phyloP scores from a whole-genome alignment of 257 asterid species.

The Scutellaria galericulata region DNA sequence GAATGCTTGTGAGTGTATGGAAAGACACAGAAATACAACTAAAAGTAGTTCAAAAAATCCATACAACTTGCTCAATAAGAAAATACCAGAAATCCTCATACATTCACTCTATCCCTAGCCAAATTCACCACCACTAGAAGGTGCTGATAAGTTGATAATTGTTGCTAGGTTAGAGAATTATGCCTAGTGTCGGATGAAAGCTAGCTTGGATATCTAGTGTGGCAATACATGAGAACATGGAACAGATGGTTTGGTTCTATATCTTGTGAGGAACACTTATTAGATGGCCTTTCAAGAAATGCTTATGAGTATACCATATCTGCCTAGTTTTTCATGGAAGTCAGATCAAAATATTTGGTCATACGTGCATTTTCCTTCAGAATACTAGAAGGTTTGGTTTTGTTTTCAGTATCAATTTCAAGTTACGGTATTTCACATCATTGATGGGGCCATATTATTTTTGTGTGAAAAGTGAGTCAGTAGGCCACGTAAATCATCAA shows the following conservation, averaged over 20 bases:
- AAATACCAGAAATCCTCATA: neutral
- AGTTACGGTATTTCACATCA: too few species aligned
- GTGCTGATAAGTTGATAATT: too few species aligned
- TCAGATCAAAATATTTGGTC: neutral
- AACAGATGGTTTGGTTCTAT: neutral
- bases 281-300: neutral
- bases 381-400: too few species aligned
- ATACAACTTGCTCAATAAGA: conserved; percentile 2
- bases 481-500: too few species aligned
- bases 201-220: too few species aligned
- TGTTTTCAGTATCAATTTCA: too few species aligned
- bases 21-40: conserved; percentile 9
- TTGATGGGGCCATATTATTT: too few species aligned
- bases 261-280: neutral
- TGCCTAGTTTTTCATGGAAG: neutral
- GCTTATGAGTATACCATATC: neutral
- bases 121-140: conserved; percentile 7
- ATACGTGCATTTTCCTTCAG: too few species aligned
- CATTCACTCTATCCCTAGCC: neutral
- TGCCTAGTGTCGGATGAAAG: too few species aligned
- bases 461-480: too few species aligned
- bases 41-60: neutral
- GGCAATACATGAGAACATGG: neutral
- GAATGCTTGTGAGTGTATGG: neutral
- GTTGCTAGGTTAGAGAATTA: too few species aligned